Conservation (phyloP, 2,329 filamentous ascomycete species). For the Ophiosphaerella herpotricha region DNA sequence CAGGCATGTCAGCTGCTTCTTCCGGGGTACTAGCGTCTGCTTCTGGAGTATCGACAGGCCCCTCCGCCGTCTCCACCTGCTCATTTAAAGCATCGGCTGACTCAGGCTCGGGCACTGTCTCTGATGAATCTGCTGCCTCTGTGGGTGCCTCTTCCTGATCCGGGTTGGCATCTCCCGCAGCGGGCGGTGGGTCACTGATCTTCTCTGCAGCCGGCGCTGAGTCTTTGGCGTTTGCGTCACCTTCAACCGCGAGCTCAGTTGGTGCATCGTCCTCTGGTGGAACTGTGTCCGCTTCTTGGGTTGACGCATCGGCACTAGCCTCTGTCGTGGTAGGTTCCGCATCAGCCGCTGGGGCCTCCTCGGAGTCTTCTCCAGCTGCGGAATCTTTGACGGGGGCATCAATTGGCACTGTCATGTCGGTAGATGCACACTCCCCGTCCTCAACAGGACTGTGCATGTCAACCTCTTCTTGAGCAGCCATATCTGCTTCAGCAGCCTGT, state of each 20-base stretch:
- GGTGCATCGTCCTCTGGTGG: background rate
- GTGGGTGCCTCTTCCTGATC: background rate
- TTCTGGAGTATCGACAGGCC: background rate
- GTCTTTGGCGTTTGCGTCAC: background rate
- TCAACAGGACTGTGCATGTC: background rate
- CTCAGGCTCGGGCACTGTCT: background rate
- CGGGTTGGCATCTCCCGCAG: background rate
- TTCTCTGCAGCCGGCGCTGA: background rate
- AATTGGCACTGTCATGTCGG: constrained; percentile 3
- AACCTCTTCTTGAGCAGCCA: no score
- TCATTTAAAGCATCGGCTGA: background rate
- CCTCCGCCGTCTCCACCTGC: background rate
- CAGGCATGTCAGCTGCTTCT: background rate
- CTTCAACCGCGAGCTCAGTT: background rate
- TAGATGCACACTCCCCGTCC: constrained; percentile 1
- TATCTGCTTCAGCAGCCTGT: no score
- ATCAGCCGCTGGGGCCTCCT: no score
- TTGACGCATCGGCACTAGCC: no score
- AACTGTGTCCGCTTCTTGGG: no score
- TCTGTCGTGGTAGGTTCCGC: no score
- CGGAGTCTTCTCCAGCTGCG: no score
- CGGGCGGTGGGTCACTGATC: background rate
- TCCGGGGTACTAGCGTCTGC: background rate
- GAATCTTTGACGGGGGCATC: constrained; percentile 1
- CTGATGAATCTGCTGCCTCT: background rate